These are phyloP conservation scores for Apiospora arundinis DNA, from an alignment of 2,329 filamentous ascomycete species.

Conservation along the genomic window DNA sequence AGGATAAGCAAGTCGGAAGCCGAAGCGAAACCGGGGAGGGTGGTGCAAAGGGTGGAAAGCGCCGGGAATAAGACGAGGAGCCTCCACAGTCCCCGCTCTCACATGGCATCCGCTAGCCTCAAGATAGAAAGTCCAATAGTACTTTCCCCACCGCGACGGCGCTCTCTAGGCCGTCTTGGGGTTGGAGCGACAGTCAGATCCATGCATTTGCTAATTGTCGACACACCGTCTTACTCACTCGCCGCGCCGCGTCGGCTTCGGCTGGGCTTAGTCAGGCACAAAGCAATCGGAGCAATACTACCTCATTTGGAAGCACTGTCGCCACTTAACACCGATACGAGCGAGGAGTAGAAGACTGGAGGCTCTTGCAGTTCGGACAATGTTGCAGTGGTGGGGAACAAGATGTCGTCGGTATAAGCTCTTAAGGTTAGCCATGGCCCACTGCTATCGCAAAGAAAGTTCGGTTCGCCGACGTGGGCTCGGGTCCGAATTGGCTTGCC, in stretches of 20 bases:
- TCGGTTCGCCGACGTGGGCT: not conserved
- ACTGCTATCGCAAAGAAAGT: not conserved
- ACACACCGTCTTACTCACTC: not conserved
- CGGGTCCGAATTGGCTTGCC: not conserved
- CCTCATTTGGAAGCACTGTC: not conserved
- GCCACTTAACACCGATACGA: not conserved
- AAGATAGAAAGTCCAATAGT: not conserved
- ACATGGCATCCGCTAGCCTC: not conserved
- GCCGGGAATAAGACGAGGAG: not conserved
- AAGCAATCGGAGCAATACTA: not conserved
- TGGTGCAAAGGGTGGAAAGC: not conserved
- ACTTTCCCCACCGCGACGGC: not conserved
- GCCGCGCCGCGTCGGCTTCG: not conserved
- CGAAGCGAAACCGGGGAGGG: not conserved
- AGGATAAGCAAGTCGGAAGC: not conserved
- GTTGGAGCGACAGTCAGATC: not conserved
- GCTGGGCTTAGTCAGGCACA: too few species aligned
- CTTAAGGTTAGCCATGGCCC: not conserved
- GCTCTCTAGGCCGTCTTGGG: constrained; percentile 4
- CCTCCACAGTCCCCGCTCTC: constrained; percentile 4
- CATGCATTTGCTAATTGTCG: not conserved
- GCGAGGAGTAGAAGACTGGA: not conserved
- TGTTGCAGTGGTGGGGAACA: not conserved
- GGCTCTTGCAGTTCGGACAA: not conserved
- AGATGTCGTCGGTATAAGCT: not conserved